Evolutionary conservation across 352 stramenopile species (phyloP), one percentile per base, ranked within the genome.

Genomic region (Elongisporangium senticosum): DNA sequence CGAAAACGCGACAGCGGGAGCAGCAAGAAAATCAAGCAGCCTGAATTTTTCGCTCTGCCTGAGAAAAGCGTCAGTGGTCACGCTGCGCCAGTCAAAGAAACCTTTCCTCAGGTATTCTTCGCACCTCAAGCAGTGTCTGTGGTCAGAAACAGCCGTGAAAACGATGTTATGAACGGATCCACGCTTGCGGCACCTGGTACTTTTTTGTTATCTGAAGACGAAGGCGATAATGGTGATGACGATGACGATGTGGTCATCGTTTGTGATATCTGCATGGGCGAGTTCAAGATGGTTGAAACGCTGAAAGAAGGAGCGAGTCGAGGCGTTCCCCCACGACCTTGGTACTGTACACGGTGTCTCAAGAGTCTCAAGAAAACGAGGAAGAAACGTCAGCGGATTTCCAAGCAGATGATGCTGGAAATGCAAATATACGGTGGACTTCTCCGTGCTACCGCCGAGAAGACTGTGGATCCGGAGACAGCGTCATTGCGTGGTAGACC

Each of bases 331-430:
- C 76, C 84, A 53, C 73, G 80, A 8, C 85, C 81, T 5, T 94
- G 85, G 85, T 88, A 88, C 55, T 94, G 83, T 53, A 72, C 67
- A 15, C 66, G 68, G 7, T 94, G 85, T 40, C 55, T 91, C 1
- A 70, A 76, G 17, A 73, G 75, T 14, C 59, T 94, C 7, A 94
- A 94, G 64, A 77, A 83, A 22, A 87, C 83, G 22, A 68, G 85
- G 11, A 94, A 91, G 58, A 90, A 86, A 52, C 86, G 77, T 43
- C 79, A 87, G 55, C 77, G 83, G 0, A 88, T 92, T 23, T 91
- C 83, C 2, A 91, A 90, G 64, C 85, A 93, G 62, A 91, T 94
- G 83, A 68, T 92, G 51, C 61, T 90, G 33, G 85, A 92, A 28
- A 91, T 94, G 77, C 81, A 92, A 64, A 50, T 90, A 7, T 89